Evolutionary conservation across 2,329 filamentous ascomycete genomes (phyloP).

Genomic region (Pseudogymnoascus sp.): DNA sequence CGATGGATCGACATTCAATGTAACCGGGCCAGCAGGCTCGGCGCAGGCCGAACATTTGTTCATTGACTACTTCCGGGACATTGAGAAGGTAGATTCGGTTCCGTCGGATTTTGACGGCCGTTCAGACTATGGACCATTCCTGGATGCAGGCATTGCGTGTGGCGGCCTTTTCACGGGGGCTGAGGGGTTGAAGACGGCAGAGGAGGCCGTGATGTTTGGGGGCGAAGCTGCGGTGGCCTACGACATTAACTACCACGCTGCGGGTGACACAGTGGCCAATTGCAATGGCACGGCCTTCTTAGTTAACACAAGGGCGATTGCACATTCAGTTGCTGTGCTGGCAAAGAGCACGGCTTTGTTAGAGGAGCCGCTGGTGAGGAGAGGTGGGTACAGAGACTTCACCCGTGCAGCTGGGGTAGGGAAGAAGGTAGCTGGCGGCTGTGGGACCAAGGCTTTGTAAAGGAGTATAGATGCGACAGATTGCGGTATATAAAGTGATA

Average conservation of each 20-base stretch:
- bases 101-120: conserved; percentile 48
- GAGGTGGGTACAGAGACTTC: background rate
- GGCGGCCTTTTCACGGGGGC: conserved; percentile 55
- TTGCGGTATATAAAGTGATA: no score
- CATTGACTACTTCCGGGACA: conserved; percentile 39
- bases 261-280: conserved; percentile 46
- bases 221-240: conserved; percentile 46
- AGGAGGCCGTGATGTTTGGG: conserved; percentile 45
- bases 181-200: conserved; percentile 49
- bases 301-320: conserved; percentile 48
- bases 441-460: background rate
- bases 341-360: conserved; percentile 40
- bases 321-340: conserved; percentile 44
- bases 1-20: conserved; percentile 47
- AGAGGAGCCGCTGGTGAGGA: conserved; percentile 8
- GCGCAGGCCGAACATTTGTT: conserved; percentile 47
- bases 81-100: conserved; percentile 35
- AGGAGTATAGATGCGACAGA: background rate
- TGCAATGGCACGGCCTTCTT: conserved; percentile 46
- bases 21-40: conserved; percentile 47
- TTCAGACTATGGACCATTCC: conserved; percentile 53
- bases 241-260: conserved; percentile 50
- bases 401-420: background rate
- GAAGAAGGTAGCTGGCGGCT: background rate
- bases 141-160: conserved; percentile 45